Base-by-base conservation (phyloP, 148 eudicot genomes). In the Dianthus caryophyllus region DNA sequence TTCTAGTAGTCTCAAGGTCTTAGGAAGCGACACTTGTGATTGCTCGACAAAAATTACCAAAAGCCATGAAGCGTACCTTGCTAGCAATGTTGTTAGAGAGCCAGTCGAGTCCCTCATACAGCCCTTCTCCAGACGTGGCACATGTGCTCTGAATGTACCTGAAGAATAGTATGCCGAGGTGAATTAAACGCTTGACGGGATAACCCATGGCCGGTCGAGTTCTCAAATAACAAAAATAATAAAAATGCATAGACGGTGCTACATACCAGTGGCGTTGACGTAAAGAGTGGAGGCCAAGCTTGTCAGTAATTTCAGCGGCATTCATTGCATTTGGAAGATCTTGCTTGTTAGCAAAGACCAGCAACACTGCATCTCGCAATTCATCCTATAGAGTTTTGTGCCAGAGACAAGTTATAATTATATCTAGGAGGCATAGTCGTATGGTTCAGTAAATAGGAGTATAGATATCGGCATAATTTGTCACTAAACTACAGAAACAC, bases 81-180 rank as follows among this genome's bases (percentile, higher is more conserved):
- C 73, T 69, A 69, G 78, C 78, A 46, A 75, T 75, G 69, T 75
- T 75, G 73, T 75, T 75, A 46, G 78, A 75, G 63, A 75, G 78
- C 78, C 78, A 75, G 73, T 75, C 78, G 39, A 75, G 51, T 22
- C 78, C 78, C 69, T 75, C 78, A 29, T 75, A 75, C 62, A 75
- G 49, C 59, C 79, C 78, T 69, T 75, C 77, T 52, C 77, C 76
- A 39, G 76, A 73, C 9, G 76, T 73, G 61, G 76, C 76, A 66
- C 76, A 73, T 41, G 77, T 74, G 69, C 78, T 75, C 64, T 75
- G 78, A 22, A 75, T 75, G 73, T 75, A 75, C 78, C 78, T 75
- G 47, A 25, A 47, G 58, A 5, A 20, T 1, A 26, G 61, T 38
- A 33, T 27, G 20, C 51, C 16, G 51, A 14, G 18, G 44, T 25